phyloP scores from a whole-genome alignment of 164 flowering plant species.

The Magnolia changhungtana region DNA sequence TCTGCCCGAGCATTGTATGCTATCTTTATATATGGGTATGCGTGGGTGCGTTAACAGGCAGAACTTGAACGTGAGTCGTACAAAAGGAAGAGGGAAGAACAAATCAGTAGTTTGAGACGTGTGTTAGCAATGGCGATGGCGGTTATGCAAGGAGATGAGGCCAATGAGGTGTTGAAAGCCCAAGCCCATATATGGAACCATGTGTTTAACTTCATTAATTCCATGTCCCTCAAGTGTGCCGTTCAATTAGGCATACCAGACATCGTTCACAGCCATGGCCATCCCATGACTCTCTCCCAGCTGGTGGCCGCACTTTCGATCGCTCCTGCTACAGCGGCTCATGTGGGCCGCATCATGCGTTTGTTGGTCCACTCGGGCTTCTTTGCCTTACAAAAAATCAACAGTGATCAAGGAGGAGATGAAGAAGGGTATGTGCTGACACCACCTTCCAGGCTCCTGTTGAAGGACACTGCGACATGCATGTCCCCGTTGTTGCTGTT shows the following conservation, averaged over 20 bases:
- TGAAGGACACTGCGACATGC: not conserved
- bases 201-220: not conserved
- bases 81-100: too few relatives aligned
- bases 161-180: constrained; percentile 5
- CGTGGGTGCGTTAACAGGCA: too few relatives aligned
- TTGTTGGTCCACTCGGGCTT: constrained; percentile 20
- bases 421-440: constrained; percentile 3
- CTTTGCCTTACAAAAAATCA: not conserved
- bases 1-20: too few relatives aligned
- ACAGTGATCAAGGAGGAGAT: not conserved
- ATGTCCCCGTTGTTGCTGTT: constrained; percentile 13
- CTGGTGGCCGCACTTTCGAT: constrained; percentile 3
- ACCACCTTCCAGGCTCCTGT: constrained; percentile 11
- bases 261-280: constrained; percentile 12
- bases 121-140: not conserved
- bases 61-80: too few relatives aligned
- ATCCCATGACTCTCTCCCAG: not conserved
- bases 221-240: constrained; percentile 17
- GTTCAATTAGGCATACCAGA: constrained; percentile 9
- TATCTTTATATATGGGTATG: too few relatives aligned
- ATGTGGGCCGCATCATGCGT: constrained; percentile 16
- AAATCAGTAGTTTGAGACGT: too few relatives aligned
- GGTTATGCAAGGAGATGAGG: not conserved
- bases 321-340: not conserved
- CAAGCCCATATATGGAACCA: constrained; percentile 7